Base-by-base conservation (phyloP, 2,329 filamentous ascomycete genomes). In the Pseudopithomyces chartarum region DNA sequence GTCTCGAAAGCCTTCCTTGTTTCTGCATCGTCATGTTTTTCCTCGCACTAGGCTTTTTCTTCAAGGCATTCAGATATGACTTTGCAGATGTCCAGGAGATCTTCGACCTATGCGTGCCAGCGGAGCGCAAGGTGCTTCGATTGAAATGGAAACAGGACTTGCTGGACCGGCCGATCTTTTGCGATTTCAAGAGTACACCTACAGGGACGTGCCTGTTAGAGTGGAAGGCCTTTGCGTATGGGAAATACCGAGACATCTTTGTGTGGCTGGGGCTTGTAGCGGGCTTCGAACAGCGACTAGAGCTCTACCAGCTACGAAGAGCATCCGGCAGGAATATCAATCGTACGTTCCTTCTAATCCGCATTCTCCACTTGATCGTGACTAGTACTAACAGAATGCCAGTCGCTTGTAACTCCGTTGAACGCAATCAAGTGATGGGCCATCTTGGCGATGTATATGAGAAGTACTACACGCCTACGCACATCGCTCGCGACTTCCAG, bases 1-100 rank as follows among this genome's bases (percentile, higher is more conserved):
- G 40, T 20, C 32, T 66, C 51, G 61, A 66, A 58, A 52, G 51
- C 32, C 44, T 54, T 36, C 53, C 39, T 47, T 54, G 58, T 23
- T 60, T 63, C 52, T 64, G 56, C 40, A 64, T 66, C 33, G 54
- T 66, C 32, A 60, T 45, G n/a, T 49, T 61, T 49, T 60, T 66
- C 3, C 42, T 66, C 32, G 49, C 55, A 33, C 60, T 66, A 43
- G 49, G 63, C 40, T 22, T 52, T 26, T 32, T 55, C 48, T 22
- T 48, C 52, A 33, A 44, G 34, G 54, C 54, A 55, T 62, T 64
- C 6, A 52, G 54, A 20, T 44, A 63, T 52, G 42, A 58, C 2
- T 66, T 66, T 52, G 46, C 39, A 17, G 59, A 49, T 48, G 32
- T 63, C 53, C 44, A 61, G 45, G 22, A 64, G n/a, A 61, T 66